phyloP scores from a whole-genome alignment of 2,329 filamentous ascomycete species.

The Seiridium cupressi region DNA sequence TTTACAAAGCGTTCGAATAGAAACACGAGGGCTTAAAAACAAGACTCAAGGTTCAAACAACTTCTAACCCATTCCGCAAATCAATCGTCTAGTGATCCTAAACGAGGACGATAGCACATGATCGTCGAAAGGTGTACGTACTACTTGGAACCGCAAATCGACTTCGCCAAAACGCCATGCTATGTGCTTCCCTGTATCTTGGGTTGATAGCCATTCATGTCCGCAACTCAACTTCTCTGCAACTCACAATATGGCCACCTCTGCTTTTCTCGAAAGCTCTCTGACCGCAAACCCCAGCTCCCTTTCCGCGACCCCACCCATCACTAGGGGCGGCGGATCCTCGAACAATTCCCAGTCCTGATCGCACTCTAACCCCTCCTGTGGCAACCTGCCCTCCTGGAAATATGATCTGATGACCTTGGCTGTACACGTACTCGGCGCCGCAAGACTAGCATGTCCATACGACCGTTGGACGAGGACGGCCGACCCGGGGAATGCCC shows the following conservation, averaged over 20 bases:
- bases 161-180: background rate
- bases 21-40: background rate
- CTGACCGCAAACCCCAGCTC: conserved; percentile 10
- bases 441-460: conserved; percentile 14
- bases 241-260: background rate
- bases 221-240: background rate
- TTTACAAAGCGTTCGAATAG: background rate
- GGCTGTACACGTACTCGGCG: conserved; percentile 20
- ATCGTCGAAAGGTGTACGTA: background rate
- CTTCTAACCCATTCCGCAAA: too few species aligned
- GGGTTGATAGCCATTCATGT: background rate
- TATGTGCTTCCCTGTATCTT: too few species aligned
- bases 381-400: conserved; percentile 15
- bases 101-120: background rate
- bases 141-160: too few species aligned
- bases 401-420: conserved; percentile 17
- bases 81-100: too few species aligned
- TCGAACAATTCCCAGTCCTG: conserved; percentile 8
- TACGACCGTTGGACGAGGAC: conserved; percentile 10
- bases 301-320: background rate
- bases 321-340: background rate
- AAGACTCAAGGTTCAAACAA: too few species aligned
- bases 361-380: conserved; percentile 9
- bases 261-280: conserved; percentile 10
- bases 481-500: conserved; percentile 9